phyloP scores from a whole-genome alignment of 768 basidiomycete species.

The Boletus sensibilis region DNA sequence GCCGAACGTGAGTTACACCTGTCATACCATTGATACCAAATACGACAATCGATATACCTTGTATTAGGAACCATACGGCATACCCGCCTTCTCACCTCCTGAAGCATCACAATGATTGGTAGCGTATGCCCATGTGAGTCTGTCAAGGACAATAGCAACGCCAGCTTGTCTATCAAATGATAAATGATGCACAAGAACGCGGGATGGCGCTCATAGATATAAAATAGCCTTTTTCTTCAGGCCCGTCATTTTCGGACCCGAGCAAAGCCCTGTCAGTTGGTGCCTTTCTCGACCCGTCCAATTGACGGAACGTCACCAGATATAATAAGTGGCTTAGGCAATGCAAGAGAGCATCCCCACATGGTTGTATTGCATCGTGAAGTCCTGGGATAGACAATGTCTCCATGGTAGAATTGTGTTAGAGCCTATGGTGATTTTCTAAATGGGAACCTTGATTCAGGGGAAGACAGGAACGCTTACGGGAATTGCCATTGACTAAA shows the following conservation, averaged over 20 bases:
- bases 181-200: slow-evolving; percentile 1
- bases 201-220: slow-evolving; percentile 1
- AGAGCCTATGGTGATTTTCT: not conserved
- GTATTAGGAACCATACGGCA: slow-evolving; percentile 28
- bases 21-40: slow-evolving; percentile 19
- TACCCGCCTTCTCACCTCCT: slow-evolving; percentile 11
- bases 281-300: slow-evolving; percentile 14
- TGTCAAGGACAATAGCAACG: not conserved
- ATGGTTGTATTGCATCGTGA: slow-evolving; percentile 25
- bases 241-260: slow-evolving; percentile 8
- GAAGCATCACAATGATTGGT: slow-evolving; percentile 3
- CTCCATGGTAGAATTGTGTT: not conserved
- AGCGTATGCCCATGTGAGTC: not conserved
- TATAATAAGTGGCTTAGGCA: slow-evolving; percentile 8
- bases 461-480: slow-evolving; percentile 5
- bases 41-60: slow-evolving; percentile 24
- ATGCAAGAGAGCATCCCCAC: slow-evolving; percentile 16
- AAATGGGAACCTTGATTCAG: slow-evolving; percentile 6
- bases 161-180: slow-evolving; percentile 1
- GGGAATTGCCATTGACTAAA: slow-evolving; percentile 16
- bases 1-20: slow-evolving; percentile 16
- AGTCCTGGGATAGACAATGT: not conserved
- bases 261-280: slow-evolving; percentile 6
- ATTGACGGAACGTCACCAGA: slow-evolving; percentile 6
- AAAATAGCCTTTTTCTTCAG: slow-evolving; percentile 1